A percentile compares a stretch with the other conserved stretches of the same genome.
Evolutionary conservation across 176 grass and related monocot species (phyloP).

Genomic region (Elymus sibiricus): DNA sequence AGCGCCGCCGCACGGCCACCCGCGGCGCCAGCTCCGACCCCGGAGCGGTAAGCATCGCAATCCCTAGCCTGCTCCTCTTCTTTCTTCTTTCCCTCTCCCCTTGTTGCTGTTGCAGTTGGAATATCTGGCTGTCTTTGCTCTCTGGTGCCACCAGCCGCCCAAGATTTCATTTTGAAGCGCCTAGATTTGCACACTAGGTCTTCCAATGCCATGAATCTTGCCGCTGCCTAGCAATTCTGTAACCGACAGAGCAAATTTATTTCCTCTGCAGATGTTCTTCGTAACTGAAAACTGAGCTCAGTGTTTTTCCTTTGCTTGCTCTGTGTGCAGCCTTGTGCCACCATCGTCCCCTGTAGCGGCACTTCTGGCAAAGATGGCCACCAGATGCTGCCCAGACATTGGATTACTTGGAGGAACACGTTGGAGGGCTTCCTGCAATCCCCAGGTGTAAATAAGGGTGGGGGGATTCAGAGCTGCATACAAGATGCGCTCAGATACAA

Average conservation of each 20-base stretch:
- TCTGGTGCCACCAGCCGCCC: background rate
- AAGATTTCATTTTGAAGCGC: constrained; percentile 6
- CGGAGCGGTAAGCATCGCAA: constrained; percentile 4
- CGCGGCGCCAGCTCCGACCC: background rate
- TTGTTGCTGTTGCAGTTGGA: background rate
- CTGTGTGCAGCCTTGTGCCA: background rate
- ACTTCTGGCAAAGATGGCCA: background rate
- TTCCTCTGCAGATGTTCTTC: background rate
- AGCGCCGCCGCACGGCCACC: constrained; percentile 35
- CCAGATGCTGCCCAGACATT: constrained; percentile 9
- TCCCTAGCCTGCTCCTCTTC: background rate
- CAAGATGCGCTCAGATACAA: constrained; percentile 51
- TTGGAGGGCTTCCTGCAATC: constrained; percentile 52
- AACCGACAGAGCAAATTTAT: background rate
- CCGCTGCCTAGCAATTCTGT: background rate
- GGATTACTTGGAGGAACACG: constrained; percentile 71
- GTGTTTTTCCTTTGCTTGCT: background rate
- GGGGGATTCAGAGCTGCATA: constrained; percentile 74
- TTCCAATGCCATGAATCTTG: background rate
- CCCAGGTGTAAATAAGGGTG: constrained; percentile 37
- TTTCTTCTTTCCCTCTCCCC: background rate
- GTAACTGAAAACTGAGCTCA: background rate
- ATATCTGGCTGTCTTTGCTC: background rate
- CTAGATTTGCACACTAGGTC: constrained; percentile 16
- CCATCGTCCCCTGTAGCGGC: background rate